Percentiles rank a stretch among this genome's conserved stretches.
These are phyloP conservation scores for Phytopythium aichiense DNA, from an alignment of 352 stramenopile species.

Conservation along the genomic window DNA sequence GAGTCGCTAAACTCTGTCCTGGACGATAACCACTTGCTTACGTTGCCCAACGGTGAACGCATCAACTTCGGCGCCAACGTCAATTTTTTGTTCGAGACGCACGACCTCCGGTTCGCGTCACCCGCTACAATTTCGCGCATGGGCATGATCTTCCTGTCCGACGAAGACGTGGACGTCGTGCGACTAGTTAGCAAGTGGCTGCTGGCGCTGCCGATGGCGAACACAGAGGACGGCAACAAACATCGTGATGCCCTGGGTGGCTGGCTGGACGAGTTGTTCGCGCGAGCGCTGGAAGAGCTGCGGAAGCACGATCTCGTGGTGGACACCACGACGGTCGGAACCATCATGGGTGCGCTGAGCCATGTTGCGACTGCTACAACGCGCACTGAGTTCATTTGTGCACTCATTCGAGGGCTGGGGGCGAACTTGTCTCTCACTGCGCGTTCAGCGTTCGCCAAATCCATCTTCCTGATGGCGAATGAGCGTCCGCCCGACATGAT, in stretches of 20 bases:
- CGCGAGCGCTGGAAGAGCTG: slow-evolving; percentile 80
- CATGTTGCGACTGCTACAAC: slow-evolving; percentile 77
- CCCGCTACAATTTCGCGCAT: slow-evolving; percentile 96
- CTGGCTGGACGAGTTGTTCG: slow-evolving; percentile 94
- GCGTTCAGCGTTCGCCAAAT: slow-evolving; percentile 84
- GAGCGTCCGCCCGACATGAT: slow-evolving; percentile 88
- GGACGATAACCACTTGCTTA: slow-evolving; percentile 96
- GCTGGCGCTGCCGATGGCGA: slow-evolving; percentile 26
- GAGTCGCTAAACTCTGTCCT: slow-evolving; percentile 95
- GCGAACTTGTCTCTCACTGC: slow-evolving; percentile 85
- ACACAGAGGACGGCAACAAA: slow-evolving; percentile 38
- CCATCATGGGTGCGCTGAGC: slow-evolving; percentile 90
- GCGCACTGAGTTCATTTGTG: slow-evolving; percentile 87
- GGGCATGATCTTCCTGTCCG: slow-evolving; percentile 96
- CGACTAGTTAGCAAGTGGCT: slow-evolving; percentile 83
- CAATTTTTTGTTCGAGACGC: slow-evolving; percentile 97
- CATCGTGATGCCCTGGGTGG: slow-evolving; percentile 45
- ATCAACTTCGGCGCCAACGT: slow-evolving; percentile 95
- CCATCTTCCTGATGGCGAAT: slow-evolving; percentile 90
- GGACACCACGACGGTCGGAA: slow-evolving; percentile 92
- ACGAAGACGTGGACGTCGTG: slow-evolving; percentile 86
- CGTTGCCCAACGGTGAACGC: slow-evolving; percentile 94
- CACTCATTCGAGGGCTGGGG: slow-evolving; percentile 90
- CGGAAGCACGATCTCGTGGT: slow-evolving; percentile 86
- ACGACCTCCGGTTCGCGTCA: slow-evolving; percentile 93